A percentile compares a stretch with the other conserved stretches of the same genome.
These are phyloP conservation scores for Sideroxylon spinosum DNA, from an alignment of 179 eudicot genomes.

Conservation along the genomic window DNA sequence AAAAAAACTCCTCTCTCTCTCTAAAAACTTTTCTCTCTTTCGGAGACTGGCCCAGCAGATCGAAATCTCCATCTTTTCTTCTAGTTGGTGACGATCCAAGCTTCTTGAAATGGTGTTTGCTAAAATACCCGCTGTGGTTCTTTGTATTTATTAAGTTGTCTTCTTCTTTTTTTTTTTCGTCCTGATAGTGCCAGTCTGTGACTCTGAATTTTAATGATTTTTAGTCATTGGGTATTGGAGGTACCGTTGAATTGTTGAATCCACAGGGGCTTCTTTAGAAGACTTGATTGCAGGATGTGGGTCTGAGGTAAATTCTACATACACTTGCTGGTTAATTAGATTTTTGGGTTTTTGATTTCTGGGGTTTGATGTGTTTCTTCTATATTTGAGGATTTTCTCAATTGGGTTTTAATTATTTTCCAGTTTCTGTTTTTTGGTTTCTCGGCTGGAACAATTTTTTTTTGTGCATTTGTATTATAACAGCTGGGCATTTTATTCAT, in stretches of 20 bases:
- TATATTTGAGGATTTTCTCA: slow-evolving; percentile 15
- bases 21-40: slow-evolving; percentile 24
- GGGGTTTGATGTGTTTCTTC: slow-evolving; percentile 20
- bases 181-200: slow-evolving; percentile 10
- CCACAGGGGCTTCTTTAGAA: slow-evolving; percentile 26
- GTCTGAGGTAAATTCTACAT: slow-evolving; percentile 59
- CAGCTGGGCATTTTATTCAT: not conserved
- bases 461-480: not conserved
- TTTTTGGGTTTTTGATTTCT: slow-evolving; percentile 27
- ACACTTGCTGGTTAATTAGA: slow-evolving; percentile 29
- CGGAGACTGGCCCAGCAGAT: slow-evolving; percentile 77
- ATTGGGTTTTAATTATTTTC: slow-evolving; percentile 18
- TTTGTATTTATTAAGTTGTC: slow-evolving; percentile 14
- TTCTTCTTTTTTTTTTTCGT: slow-evolving; percentile 5
- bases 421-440: slow-evolving; percentile 6
- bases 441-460: slow-evolving; percentile 7
- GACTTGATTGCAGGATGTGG: slow-evolving; percentile 49
- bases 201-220: slow-evolving; percentile 28
- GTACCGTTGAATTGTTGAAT: slow-evolving; percentile 40
- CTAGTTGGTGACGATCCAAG: slow-evolving; percentile 42
- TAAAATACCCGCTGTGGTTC: slow-evolving; percentile 26
- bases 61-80: slow-evolving; percentile 55
- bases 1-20: slow-evolving; percentile 16
- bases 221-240: slow-evolving; percentile 18
- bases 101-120: slow-evolving; percentile 41